Evolutionary conservation across 1,284 basidiomycete species (phyloP), one percentile per base, ranked within the genome.

Genomic region (Fomitopsis pinicola): DNA sequence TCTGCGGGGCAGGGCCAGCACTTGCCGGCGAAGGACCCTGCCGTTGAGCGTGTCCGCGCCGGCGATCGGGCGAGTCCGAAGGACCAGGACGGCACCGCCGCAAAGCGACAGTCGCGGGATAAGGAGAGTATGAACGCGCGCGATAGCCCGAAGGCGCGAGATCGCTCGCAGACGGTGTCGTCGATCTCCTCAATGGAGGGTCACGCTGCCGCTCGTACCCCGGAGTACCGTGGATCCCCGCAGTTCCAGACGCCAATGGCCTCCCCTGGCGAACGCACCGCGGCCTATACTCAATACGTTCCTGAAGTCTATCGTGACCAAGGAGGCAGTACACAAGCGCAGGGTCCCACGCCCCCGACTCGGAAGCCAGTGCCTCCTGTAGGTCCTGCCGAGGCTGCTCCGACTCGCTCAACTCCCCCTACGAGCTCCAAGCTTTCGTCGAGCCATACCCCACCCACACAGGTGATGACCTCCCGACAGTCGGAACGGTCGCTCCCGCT

Each of bases 401-500:
- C 59, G 22, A 38, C 60, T 2, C 81, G 83, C 35, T 70, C 75
- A 42, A 79, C 79, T 15, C 76, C 80, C 22, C 80, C 80, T n/a
- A 72, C 73, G 2, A 69, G 66, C 44, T 72, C 70, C 62, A 79
- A 76, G 58, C 74, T 81, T 26, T 62, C 64, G 42, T 74, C 80
- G 44, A 82, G 76, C 46, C 83, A 86, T 66, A 84, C 85, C 0
- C 84, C 86, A 0, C 85, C 87, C 6, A 64, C 80, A 50, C 85
- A 84, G 66, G 72, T 80, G 5, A 77, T 81, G 66, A 78, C 79
- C 62, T 77, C 79, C 3, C 84, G 86, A 38, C 85, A 84, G n/a
- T 85, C 88, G 2, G 89, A 89, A 70, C 80, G 86, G 53, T 89
- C 88, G 36, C 77, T 92, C 30, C 90, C 89, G 6, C 82, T 91